Evolutionary conservation across 1,139 yeast genomes (phyloP), one percentile per base, ranked within the genome.

Genomic region (Kazachstania sp.): DNA sequence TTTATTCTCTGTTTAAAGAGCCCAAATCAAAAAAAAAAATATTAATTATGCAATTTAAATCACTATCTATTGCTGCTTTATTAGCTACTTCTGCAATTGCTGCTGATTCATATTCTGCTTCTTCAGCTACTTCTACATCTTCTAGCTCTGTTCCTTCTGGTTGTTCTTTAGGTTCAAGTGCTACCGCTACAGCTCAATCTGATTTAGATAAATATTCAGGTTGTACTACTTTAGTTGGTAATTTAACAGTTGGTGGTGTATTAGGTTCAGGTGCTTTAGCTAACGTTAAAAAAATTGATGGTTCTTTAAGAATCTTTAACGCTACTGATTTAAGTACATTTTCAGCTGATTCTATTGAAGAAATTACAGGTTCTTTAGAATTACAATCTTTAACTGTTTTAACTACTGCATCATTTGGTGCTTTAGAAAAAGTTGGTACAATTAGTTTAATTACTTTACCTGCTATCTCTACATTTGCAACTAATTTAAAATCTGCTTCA

Each of bases 151-250:
- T 67, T 36, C 68, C 71, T 49, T 65, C 72, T 23, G 63, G 69
- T 13, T 68, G 72, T 59, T 65, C 74, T 28, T 66, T 73, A 55
- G 49, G 73, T 31, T 76, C 79, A 45, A 67, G 72, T 50, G 79
- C 81, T 51, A 83, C 92, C 45, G 88, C 86, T 56, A 79, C 92
- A 51, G 79, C 81, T 44, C 87, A 90, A 68, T 64, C 84, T 37
- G 90, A 87, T 58, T 79, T 92, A 64, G 94, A 86, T 61, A 65
- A 71, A 41, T 77, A 85, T 54, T 71, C 86, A 50, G 74, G 80
- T 42, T 92, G 98, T 80, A 69, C 78, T 43, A 84, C 90, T 54
- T 77, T 90, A 56, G 77, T 77, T 54, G 97, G 97, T 73, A 83
- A 83, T 66, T 71, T 92, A 61, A 69, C 74, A 69, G 74, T 92